Conservation (phyloP, 31 red algal species). For the Asparagopsis taxiformis region DNA sequence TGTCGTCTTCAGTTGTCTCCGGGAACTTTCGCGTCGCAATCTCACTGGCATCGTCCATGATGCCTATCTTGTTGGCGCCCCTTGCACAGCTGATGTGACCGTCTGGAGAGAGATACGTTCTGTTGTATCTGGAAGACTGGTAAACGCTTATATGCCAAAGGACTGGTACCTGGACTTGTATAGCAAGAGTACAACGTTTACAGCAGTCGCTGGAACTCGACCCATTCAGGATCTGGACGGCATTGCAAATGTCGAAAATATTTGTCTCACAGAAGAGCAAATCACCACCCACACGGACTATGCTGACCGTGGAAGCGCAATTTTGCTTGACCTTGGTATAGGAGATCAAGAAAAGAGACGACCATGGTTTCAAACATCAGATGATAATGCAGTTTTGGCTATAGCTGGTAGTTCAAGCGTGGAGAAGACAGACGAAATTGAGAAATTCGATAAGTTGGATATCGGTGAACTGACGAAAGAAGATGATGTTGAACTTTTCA, state of each 20-base stretch:
- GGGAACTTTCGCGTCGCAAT: slow-evolving; percentile 54
- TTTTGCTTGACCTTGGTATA: slow-evolving; percentile 56
- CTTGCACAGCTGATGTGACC: slow-evolving; percentile 38
- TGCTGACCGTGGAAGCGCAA: slow-evolving; percentile 32
- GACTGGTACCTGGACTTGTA: slow-evolving; percentile 78
- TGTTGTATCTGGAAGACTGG: slow-evolving; percentile 59
- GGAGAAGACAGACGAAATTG: neutral
- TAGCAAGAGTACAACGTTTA: slow-evolving; percentile 43
- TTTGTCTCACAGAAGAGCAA: slow-evolving; percentile 37
- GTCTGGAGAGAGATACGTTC: slow-evolving; percentile 45
- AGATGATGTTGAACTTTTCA: slow-evolving; percentile 28
- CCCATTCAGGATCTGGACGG: slow-evolving; percentile 39
- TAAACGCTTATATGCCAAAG: slow-evolving; percentile 60
- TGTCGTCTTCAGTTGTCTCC: slow-evolving; percentile 46
- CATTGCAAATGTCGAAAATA: slow-evolving; percentile 54
- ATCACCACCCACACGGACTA: slow-evolving; percentile 62
- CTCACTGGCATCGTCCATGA: slow-evolving; percentile 63
- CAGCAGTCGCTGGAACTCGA: slow-evolving; percentile 42
- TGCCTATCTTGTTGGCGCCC: slow-evolving; percentile 60
- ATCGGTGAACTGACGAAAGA: slow-evolving; percentile 10
- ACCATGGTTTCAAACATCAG: slow-evolving; percentile 21
- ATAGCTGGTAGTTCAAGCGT: neutral
- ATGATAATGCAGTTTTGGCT: neutral
- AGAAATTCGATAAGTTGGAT: neutral
- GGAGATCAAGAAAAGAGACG: slow-evolving; percentile 13